phyloP scores from a whole-genome alignment of 257 asterid species.

The Nicotiana noctiflora region DNA sequence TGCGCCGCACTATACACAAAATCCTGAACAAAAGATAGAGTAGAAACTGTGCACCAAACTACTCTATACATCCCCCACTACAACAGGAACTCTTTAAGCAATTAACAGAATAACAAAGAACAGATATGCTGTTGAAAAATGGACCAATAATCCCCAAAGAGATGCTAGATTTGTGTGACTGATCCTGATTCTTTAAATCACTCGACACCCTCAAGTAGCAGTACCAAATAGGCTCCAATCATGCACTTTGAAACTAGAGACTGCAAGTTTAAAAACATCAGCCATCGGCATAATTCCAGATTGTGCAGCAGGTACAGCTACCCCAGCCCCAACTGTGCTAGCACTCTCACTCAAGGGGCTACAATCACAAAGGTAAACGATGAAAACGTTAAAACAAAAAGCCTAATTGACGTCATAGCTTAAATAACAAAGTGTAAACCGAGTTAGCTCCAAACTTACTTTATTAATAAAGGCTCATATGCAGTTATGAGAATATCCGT shows the following conservation, averaged over 20 bases:
- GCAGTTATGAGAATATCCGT: constrained; percentile 82
- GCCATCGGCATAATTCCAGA: constrained; percentile 71
- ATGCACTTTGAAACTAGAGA: constrained; percentile 68
- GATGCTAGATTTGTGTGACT: neutral
- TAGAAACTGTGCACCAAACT: neutral
- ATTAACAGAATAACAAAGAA: neutral
- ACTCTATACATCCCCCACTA: neutral
- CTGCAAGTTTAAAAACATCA: constrained; percentile 63
- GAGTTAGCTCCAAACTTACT: constrained; percentile 36
- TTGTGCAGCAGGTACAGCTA: constrained; percentile 61
- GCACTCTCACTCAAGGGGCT: constrained; percentile 89
- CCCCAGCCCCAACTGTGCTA: constrained; percentile 63
- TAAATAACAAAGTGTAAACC: neutral
- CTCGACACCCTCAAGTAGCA: constrained; percentile 20
- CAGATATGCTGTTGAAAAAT: neutral
- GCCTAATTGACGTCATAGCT: neutral
- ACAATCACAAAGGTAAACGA: constrained; percentile 12
- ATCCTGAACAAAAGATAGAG: neutral
- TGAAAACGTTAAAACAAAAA: neutral
- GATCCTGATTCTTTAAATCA: neutral
- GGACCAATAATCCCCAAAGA: neutral
- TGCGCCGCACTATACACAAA: neutral
- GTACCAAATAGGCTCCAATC: constrained; percentile 74
- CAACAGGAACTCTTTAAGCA: neutral
- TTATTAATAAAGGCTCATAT: constrained; percentile 73